phyloP scores from a whole-genome alignment of 129 eudicot species.

The Dittrichia graveolens region DNA sequence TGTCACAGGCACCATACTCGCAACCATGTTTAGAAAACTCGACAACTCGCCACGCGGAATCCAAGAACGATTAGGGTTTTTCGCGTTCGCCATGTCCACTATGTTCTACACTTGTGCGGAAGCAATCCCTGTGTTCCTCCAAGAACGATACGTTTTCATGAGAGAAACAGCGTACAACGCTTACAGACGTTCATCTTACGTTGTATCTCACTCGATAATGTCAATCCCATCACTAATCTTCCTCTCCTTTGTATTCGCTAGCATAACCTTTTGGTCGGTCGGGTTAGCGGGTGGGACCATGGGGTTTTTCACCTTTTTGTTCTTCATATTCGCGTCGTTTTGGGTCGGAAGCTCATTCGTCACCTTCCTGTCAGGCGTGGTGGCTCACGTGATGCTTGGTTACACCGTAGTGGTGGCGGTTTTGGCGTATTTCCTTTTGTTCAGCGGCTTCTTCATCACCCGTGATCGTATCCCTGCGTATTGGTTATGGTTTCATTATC shows the following conservation, averaged over 20 bases:
- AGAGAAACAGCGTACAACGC: constrained; percentile 93
- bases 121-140: constrained; percentile 87
- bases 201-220: constrained; percentile 65
- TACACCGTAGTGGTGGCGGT: constrained; percentile 81
- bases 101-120: constrained; percentile 93
- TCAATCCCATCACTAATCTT: constrained; percentile 66
- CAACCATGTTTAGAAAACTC: constrained; percentile 69
- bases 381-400: constrained; percentile 74
- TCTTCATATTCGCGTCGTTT: constrained; percentile 73
- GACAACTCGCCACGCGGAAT: constrained; percentile 78
- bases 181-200: constrained; percentile 79
- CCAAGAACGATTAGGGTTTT: constrained; percentile 74
- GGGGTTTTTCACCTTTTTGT: constrained; percentile 62
- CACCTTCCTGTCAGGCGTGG: constrained; percentile 81
- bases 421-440: constrained; percentile 71
- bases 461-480: constrained; percentile 74
- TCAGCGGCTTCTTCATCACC: constrained; percentile 82
- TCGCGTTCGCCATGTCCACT: constrained; percentile 91
- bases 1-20: constrained; percentile 75
- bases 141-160: constrained; percentile 78
- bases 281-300: constrained; percentile 69
- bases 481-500: constrained; percentile 95
- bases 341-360: constrained; percentile 98
- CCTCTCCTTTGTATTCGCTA: constrained; percentile 65
- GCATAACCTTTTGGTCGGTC: constrained; percentile 71